Base-by-base conservation (phyloP, 768 basidiomycete species). In the Suillus paluster region DNA sequence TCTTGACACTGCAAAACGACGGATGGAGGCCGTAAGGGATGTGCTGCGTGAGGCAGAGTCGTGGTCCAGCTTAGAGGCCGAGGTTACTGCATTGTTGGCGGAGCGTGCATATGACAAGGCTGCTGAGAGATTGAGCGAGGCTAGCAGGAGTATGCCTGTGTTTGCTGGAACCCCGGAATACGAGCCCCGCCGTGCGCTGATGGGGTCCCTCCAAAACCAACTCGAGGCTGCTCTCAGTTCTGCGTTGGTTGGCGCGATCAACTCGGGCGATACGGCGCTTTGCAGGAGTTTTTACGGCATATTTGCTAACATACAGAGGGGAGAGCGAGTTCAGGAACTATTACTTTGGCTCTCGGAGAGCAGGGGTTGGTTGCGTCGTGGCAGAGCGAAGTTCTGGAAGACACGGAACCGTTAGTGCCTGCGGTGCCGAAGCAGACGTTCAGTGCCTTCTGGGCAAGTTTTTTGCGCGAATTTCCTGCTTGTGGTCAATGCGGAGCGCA, bases 171-270 rank as follows among this genome's bases (percentile, higher is more conserved):
- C 93, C 1, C 84, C 92, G 8, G 94, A 97, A 73, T 96, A 94
- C 71, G 96, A 98, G 69, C 86, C 85, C 27, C 86, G 95, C 25
- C 85, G 93, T 41, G 84, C 87, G 4, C 80, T 99, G 36, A 87
- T 99, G 87, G 87, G 95, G 62, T 94, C 89, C 62, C 83, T 99
- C 33, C 95, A 97, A 73, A 99, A 99, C 71, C 92, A 97, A 74
- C 87, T 99, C 52, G 97, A 99, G 77, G 92, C 94, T 1, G 87
- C 91, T 1, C 83, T 97, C 61, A 94, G 92, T 71, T 90, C 93
- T n/a, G 92, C 93, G 2, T 81, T 99, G 54, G 91, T 95, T 30
- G 88, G 90, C 30, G 92, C 94, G 5, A 91, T 98, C 73, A 90
- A 88, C 62, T 81, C 86, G 2, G 85, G 87, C 65, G 94, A 98